Percentiles rank a stretch among this genome's conserved stretches.
phyloP scores from a whole-genome alignment of 345 rosid genomes.

The Eucalyptus microcorys region DNA sequence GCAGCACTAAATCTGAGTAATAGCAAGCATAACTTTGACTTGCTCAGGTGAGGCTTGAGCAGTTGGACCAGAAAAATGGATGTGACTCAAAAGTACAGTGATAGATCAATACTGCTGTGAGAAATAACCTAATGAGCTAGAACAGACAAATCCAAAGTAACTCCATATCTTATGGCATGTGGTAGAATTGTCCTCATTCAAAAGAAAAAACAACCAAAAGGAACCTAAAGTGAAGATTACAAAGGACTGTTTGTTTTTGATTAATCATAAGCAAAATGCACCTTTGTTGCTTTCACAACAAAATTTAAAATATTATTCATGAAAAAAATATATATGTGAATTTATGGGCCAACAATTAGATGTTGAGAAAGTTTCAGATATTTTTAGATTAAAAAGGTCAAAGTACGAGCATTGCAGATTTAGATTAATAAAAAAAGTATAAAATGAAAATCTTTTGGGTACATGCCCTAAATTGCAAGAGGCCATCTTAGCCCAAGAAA shows the following conservation, averaged over 20 bases:
- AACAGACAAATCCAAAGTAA: neutral
- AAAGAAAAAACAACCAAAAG: neutral
- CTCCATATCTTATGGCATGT: neutral
- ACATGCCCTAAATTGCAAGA: neutral
- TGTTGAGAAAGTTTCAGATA: neutral
- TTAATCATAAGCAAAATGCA: neutral
- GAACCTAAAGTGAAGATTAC: neutral
- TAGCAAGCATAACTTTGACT: neutral
- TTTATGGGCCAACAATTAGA: neutral
- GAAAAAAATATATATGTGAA: neutral
- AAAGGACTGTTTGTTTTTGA: neutral
- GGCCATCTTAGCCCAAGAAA: neutral
- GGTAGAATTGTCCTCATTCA: neutral
- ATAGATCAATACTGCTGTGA: neutral
- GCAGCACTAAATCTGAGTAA: neutral
- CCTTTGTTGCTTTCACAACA: neutral
- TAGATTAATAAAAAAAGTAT: neutral
- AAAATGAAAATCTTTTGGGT: neutral
- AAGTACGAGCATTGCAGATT: neutral
- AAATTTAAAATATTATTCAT: neutral
- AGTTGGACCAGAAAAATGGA: neutral
- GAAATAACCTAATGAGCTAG: neutral
- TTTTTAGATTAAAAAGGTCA: neutral
- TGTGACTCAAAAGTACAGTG: neutral
- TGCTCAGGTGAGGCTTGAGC: neutral